Base-by-base conservation (phyloP, 169 alveolate genomes). In the Plasmodium inui region DNA sequence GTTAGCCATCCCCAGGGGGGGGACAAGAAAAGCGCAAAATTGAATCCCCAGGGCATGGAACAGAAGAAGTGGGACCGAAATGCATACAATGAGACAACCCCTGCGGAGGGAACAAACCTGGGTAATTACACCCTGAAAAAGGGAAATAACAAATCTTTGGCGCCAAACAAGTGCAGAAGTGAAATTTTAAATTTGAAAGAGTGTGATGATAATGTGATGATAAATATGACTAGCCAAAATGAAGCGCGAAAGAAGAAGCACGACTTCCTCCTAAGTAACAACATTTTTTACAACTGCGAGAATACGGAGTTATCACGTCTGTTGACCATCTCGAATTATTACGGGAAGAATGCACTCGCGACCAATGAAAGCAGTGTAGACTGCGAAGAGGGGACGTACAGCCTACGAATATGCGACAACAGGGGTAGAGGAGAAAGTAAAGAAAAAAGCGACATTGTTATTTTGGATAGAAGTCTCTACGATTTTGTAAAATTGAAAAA, bases 401-500 rank as follows among this genome's bases (percentile, higher is more conserved):
- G 30, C 34, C 28, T 89, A 89, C 22, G 39, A 30, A 67, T 89
- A 34, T 89, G 94, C 79, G 89, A 89, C 32, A 37, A 79, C 4
- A 89, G 82, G 73, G 30, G 94, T 53, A 89, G 34, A 41, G 89
- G 82, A 78, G 82, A 28, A 26, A 28, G 22, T 12, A 89, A 89
- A 79, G 89, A 78, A 14, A 89, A 79, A 46, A 73, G 94, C 82
- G 94, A 89, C 71, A 61, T 89, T 22, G 53, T 89, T 3, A 57
- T 89, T 7, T 89, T 89, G 46, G 79, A 89, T 61, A 89, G 70
- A 57, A 79, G 94, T 79, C 61, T 89, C 9, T 73, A 79, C 67
- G 73, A 89, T 89, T 89, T 61, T 89, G 71, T 89, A 41, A 89
- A 89, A 79, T 37, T 89, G 71, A 89, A 78, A 73, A 55, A 67